phyloP scores from a whole-genome alignment of 1,284 basidiomycete genomes.

The Cryptococcus sp. region DNA sequence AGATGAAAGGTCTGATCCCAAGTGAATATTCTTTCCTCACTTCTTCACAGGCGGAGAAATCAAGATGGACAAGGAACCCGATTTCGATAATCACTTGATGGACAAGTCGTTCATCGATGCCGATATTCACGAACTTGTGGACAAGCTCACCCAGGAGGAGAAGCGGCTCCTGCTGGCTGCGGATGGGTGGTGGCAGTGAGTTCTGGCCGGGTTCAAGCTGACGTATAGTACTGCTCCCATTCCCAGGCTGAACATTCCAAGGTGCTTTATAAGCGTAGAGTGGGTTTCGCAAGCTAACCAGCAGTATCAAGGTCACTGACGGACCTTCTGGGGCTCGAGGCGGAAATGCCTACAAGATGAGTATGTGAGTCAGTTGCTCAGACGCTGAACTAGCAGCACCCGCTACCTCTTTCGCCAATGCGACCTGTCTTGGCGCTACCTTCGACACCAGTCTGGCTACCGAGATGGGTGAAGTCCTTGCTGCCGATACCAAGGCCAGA shows the following conservation, averaged over 20 bases:
- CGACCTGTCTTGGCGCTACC: constrained; percentile 47
- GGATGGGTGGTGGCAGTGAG: constrained; percentile 38
- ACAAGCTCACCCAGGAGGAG: constrained; percentile 26
- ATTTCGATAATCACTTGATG: constrained; percentile 9
- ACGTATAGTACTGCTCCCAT: constrained; percentile 27
- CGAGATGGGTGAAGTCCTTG: constrained; percentile 58
- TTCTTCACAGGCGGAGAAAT: too few relatives aligned
- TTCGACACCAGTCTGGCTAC: constrained; percentile 59
- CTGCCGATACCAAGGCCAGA: constrained; percentile 63
- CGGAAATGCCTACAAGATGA: constrained; percentile 25
- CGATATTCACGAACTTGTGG: constrained; percentile 17
- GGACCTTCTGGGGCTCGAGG: constrained; percentile 31
- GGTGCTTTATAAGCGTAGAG: constrained; percentile 5
- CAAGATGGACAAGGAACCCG: background rate
- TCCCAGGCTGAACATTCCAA: constrained; percentile 36
- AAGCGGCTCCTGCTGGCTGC: constrained; percentile 36
- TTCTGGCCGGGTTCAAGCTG: background rate
- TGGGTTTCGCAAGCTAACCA: background rate
- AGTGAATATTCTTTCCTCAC: too few relatives aligned
- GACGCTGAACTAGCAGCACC: constrained; percentile 17
- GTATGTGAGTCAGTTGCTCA: constrained; percentile 11
- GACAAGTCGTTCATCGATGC: constrained; percentile 31
- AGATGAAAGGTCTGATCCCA: too few relatives aligned
- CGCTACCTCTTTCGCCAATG: constrained; percentile 66
- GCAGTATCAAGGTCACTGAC: constrained; percentile 29